Evolutionary conservation across 1,139 yeast genomes (phyloP), one percentile per base, ranked within the genome.

Genomic region (Starmera stellimalicola): DNA sequence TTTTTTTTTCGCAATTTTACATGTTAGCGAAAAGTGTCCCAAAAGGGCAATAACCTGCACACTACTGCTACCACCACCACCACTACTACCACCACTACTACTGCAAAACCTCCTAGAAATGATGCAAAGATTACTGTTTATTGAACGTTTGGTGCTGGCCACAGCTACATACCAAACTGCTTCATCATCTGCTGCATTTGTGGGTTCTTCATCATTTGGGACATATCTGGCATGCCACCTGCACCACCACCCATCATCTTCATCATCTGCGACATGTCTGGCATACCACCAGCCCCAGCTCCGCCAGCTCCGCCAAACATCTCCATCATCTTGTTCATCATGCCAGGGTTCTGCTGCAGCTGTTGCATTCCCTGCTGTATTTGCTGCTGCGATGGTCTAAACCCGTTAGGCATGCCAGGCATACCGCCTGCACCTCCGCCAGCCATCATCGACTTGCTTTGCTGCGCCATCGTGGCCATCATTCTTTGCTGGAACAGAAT

Each of bases 401-500:
- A 19, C 45, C 58, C 61, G 12, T 60, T 63, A 8, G 58, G 53
- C 6, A 14, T 14, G 50, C 63, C 62, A 27, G 64, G 65, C 8
- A 65, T 60, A 52, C 61, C 63, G 12, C 70, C 70, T 19, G 60
- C 62, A 56, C 55, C 61, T 27, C 58, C 63, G 16, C 57, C 48
- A 31, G 44, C 43, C 57, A 60, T 57, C 71, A 68, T 65, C 36
- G 55, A 60, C 57, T 75, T 73, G 7, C 83, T 75, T 44, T 76
- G 73, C 55, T 71, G 72, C 3, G 96, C 97, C 93, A 91, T 85
- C 33, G 79, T 69, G 3, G 95, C 88, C 95, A 91, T 87, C 81
- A 87, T 81, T 57, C 83, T 74, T 55, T 85, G 95, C 60, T 91
- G 98, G 61, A 79, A 74, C 42, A 91, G 65, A 22, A 88, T 85